Evolutionary conservation across 352 stramenopile genomes (phyloP), one percentile per base, ranked within the genome.

Genomic region (Globisporangium spinosum): DNA sequence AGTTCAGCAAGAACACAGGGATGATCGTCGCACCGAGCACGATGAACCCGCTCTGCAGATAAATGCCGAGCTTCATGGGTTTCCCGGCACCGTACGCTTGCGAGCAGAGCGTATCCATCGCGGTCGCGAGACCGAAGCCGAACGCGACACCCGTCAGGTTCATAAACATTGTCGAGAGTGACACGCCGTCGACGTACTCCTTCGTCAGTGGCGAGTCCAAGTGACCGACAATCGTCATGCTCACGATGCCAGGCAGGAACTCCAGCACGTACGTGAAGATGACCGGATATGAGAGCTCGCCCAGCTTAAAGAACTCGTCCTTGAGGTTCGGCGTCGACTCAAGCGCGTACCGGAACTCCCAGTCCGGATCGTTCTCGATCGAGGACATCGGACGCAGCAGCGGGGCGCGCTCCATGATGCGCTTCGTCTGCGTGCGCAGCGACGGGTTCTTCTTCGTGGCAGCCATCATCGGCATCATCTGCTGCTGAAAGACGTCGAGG

Each of bases 51-150:
- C 80, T 92, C 62, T 96, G 86, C 38, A 96, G 74, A 58, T 95
- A 97, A 20, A 93, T 87, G 8, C 91, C 91, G 53, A 97, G 84
- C 56, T 91, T 87, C 38, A 76, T 71, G 0, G 79, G 68, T 32
- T 83, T 88, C 4, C 80, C 82, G 47, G 91, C 89, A 47, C 90
- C 90, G 58, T 86, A 91, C 45, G 90, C 86, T 70, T 96, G 83
- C 12, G 87, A 87, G 64, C 88, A 97, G 0, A 97, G 72, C 64
- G 91, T 97, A 71, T 97, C 91, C 75, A 98, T 84, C 12, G 89
- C 90, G 20, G 88, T 94, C 6, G 88, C 77, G 25, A 97, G 74
- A 0, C 89, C 89, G 38, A 96, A 88, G 5, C 83, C 88, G 6
- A 93, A 76, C 8, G 88, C 75, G 27, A 95, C 77, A 6, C 76